phyloP scores from a whole-genome alignment of 179 eudicot genomes.

The Silene coronaria region DNA sequence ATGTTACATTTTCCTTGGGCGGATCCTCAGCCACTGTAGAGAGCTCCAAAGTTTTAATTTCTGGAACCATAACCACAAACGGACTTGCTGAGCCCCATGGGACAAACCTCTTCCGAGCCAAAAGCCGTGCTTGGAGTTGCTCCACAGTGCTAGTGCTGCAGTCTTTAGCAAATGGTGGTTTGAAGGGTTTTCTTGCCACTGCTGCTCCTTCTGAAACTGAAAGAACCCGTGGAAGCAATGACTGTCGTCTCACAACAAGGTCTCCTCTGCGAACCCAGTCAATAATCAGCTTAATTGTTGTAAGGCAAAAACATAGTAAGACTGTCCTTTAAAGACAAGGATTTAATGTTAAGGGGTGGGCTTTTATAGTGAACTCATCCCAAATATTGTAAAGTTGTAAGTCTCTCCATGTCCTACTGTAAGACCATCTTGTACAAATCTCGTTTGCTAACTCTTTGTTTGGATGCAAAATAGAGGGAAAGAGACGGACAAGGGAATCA shows the following conservation, averaged over 20 bases:
- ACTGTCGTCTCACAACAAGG: conserved; percentile 66
- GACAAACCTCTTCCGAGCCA: conserved; percentile 81
- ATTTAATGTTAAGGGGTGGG: background rate
- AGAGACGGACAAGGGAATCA: background rate
- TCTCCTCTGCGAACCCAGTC: conserved; percentile 45
- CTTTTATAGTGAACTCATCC: background rate
- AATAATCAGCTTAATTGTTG: background rate
- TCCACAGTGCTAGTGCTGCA: conserved; percentile 46
- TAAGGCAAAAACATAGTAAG: background rate
- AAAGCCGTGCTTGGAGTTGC: conserved; percentile 63
- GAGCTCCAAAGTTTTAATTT: conserved; percentile 30
- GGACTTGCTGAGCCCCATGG: conserved; percentile 89
- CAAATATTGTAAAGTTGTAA: background rate
- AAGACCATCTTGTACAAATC: background rate
- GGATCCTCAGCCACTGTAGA: conserved; percentile 35
- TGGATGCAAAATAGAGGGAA: background rate
- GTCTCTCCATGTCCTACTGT: background rate
- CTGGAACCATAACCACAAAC: conserved; percentile 31
- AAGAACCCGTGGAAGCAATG: conserved; percentile 78
- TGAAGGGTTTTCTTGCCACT: conserved; percentile 68
- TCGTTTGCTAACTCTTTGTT: background rate
- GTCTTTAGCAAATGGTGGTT: conserved; percentile 64
- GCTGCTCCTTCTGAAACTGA: conserved; percentile 67
- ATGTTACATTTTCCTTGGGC: conserved; percentile 39
- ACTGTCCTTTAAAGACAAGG: background rate